Evolutionary conservation across 140 eudicot genomes (phyloP), one percentile per base, ranked within the genome.

Genomic region (Oenanthe javanica): DNA sequence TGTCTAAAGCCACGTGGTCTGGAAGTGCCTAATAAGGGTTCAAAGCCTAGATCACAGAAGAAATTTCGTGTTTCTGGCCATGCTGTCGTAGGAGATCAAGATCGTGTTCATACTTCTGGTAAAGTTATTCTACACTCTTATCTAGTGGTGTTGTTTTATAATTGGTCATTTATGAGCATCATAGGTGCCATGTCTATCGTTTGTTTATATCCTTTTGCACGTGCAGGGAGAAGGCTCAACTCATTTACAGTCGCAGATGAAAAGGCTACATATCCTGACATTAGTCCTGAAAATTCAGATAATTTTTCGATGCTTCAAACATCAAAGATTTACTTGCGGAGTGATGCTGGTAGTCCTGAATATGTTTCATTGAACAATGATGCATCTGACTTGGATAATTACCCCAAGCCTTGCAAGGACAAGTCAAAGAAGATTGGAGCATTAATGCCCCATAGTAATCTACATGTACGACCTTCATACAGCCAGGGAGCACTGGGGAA

Each of bases 1-100:
- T 95, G 99, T 82, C 74, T 90, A 79, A 90, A 85, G 79, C 99
- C 97, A 11, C 88, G 97, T 67, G 99, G 99, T 77, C 81, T 95
- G 66, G 97, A 92, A 72, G 81, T 89, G 79, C 93, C 85, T 66
- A 86, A 92, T 84, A 90, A 81, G 89, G 93, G 93, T 31, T 86
- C 96, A 15, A 95, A 89, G 77, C 97, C 92, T 75, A 89, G 99
- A 82, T 91, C 99, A 27, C 97, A 92, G 5, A 95, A 86, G 88
- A 90, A 83, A 83, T 81, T 84, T 45, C 80, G 93, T 38, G 89
- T 88, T 82, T 86, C 96, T 40, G 87, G 87, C 80, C 94, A 89
- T 85, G 84, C 84, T 57, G 38, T 82, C 69, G 66, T 81, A 38
- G 92, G 86, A 49, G 96, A 94, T 81, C 89, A 82, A 2, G 92